Evolutionary conservation across 768 basidiomycete genomes (phyloP).

Genomic region (Leucocoprinus leucothites): DNA sequence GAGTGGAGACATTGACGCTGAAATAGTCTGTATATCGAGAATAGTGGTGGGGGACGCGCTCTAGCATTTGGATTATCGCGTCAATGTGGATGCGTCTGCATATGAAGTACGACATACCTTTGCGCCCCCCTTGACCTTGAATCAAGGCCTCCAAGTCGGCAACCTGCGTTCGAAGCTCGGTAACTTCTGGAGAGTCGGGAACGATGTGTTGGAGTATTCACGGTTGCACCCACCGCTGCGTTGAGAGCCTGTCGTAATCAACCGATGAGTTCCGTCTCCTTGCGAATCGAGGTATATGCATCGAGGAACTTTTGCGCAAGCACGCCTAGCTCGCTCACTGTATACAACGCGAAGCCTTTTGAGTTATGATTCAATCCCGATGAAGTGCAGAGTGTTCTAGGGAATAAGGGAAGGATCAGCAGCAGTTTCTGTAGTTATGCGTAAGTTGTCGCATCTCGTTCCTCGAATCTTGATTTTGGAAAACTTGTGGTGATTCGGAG

Average conservation of each 20-base stretch:
- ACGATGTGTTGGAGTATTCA: background rate
- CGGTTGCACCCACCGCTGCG: background rate
- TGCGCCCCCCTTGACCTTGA: constrained; percentile 27
- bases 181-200: constrained; percentile 1
- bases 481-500: no score
- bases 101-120: constrained; percentile 23
- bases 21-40: constrained; percentile 16
- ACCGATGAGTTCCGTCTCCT: constrained; percentile 53
- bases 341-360: constrained; percentile 53
- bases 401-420: no score
- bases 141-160: constrained; percentile 33
- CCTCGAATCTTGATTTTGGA: no score
- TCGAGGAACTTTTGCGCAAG: constrained; percentile 55
- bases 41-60: background rate
- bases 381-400: constrained; percentile 47
- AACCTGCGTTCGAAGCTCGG: constrained; percentile 34
- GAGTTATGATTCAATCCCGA: constrained; percentile 51
- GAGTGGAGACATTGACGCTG: background rate
- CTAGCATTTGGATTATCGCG: background rate
- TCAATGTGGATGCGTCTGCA: background rate
- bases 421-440: no score
- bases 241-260: constrained; percentile 41
- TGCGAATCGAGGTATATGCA: constrained; percentile 57
- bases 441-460: no score
- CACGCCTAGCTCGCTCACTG: constrained; percentile 59